These are phyloP conservation scores for Coffea eugenioides DNA, from an alignment of 257 asterid species.

Conservation along the genomic window DNA sequence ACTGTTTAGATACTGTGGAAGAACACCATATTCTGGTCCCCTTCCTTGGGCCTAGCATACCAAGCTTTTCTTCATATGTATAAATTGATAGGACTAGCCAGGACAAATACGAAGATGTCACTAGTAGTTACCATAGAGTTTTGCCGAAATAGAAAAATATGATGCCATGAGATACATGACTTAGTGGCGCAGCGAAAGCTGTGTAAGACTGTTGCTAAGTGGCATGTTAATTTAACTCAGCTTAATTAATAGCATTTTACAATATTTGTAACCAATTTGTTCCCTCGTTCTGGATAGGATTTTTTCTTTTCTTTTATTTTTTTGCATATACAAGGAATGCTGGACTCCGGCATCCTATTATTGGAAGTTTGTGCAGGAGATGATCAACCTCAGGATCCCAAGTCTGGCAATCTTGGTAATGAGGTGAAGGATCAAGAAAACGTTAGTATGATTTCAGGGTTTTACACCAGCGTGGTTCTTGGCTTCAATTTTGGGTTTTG, in stretches of 20 bases:
- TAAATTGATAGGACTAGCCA: neutral
- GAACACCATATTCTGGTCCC: conserved; percentile 59
- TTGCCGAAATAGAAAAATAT: neutral
- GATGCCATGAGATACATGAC: neutral
- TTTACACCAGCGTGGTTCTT: neutral
- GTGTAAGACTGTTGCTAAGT: neutral
- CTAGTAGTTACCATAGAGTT: neutral
- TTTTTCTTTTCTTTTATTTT: neutral
- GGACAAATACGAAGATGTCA: neutral
- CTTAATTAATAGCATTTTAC: too few species aligned
- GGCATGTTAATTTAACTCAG: neutral
- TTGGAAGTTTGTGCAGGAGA: conserved; percentile 20
- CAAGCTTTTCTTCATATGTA: conserved; percentile 6
- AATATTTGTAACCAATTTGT: neutral
- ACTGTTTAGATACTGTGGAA: conserved; percentile 75
- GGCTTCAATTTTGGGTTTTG: neutral
- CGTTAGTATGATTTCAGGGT: neutral
- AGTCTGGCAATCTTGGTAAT: neutral
- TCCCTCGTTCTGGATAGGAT: neutral
- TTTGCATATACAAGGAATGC: conserved; percentile 20
- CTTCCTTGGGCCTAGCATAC: conserved; percentile 69
- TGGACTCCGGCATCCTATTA: conserved; percentile 30
- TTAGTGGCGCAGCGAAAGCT: neutral
- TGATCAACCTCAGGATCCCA: conserved; percentile 5
- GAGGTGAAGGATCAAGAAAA: neutral